These are phyloP conservation scores for Psilocybe tampanensis DNA, from an alignment of 768 basidiomycete species.

Conservation along the genomic window DNA sequence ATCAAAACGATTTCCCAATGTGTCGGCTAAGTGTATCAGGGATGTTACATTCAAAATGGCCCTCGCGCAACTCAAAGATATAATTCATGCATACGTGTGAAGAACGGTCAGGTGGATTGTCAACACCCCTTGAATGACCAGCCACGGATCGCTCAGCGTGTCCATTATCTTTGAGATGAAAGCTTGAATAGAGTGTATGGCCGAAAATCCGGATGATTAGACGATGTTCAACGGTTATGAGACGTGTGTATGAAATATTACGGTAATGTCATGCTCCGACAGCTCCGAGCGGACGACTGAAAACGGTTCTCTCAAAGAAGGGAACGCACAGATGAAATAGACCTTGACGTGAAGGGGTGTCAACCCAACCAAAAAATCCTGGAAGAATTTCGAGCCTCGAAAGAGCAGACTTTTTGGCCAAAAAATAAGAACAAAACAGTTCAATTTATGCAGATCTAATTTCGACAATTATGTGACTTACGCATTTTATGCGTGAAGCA, in stretches of 20 bases:
- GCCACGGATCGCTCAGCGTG: not conserved
- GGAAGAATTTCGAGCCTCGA: too few relatives aligned
- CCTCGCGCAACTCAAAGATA: not conserved
- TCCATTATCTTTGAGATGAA: not conserved
- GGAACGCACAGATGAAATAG: not conserved
- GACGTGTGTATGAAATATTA: not conserved
- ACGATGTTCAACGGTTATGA: not conserved
- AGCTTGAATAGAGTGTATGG: not conserved
- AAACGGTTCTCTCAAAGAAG: not conserved
- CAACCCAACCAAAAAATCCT: not conserved
- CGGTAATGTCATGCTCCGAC: slow-evolving; percentile 4
- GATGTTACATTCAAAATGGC: not conserved
- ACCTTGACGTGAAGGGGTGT: not conserved
- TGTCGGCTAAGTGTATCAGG: not conserved
- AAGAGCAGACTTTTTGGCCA: not conserved
- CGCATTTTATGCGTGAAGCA: slow-evolving; percentile 1
- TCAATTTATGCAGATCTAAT: slow-evolving; percentile 7
- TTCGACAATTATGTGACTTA: slow-evolving; percentile 14
- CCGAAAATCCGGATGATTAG: slow-evolving; percentile 1
- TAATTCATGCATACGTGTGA: not conserved
- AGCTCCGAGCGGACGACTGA: not conserved
- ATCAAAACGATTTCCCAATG: not conserved
- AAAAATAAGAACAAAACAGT: not conserved
- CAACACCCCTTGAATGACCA: not conserved
- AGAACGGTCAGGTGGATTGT: slow-evolving; percentile 1